A percentile compares a stretch with the other conserved stretches of the same genome.
Conservation (phyloP, 257 asterid genomes). For the Nicotiana otophora region DNA sequence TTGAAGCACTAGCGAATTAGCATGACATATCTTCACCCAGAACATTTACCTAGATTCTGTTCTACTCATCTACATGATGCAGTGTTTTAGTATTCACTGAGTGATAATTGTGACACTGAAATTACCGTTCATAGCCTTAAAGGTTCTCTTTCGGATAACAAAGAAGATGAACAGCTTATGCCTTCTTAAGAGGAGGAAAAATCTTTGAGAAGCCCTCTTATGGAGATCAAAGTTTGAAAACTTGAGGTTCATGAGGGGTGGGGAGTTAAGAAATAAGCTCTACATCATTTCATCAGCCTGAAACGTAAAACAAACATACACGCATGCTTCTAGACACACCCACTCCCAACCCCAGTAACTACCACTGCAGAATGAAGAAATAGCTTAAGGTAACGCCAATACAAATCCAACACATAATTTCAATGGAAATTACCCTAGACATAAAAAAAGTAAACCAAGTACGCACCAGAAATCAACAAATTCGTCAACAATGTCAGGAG, state of each 20-base stretch:
- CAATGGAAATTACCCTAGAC: neutral
- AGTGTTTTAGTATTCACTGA: neutral
- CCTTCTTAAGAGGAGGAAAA: neutral
- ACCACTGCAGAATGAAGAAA: neutral
- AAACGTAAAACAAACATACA: neutral
- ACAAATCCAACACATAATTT: neutral
- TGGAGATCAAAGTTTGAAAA: slow-evolving; percentile 3
- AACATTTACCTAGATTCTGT: neutral
- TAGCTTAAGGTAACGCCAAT: neutral
- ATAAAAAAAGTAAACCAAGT: slow-evolving; percentile 1
- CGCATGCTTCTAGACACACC: neutral
- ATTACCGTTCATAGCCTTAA: neutral
- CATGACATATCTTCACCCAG: neutral
- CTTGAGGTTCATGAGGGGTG: neutral
- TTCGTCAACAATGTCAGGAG: slow-evolving; percentile 71
- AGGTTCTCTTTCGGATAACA: neutral
- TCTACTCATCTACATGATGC: neutral
- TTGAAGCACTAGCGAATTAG: neutral
- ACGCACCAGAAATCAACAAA: slow-evolving; percentile 69
- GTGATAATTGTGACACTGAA: neutral
- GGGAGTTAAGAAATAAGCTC: neutral
- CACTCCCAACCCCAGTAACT: neutral
- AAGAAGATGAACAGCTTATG: neutral
- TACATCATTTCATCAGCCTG: neutral
- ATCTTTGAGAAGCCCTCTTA: neutral